A percentile compares a stretch with the other conserved stretches of the same genome.
These are phyloP conservation scores for Schwanniomyces sp. DNA, from an alignment of 805 yeast genomes.

Conservation along the genomic window DNA sequence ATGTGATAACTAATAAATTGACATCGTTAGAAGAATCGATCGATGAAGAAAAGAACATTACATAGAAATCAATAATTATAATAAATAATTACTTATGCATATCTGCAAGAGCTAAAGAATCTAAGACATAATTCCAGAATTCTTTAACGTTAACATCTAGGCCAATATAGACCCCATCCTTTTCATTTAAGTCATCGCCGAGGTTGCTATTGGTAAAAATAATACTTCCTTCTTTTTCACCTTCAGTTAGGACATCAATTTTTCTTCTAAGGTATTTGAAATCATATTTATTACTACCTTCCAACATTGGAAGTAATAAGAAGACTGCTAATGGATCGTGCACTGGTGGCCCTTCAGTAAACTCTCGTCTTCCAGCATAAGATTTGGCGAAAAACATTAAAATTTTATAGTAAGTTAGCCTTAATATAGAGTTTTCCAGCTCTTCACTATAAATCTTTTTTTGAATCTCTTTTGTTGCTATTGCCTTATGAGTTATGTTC, in stretches of 20 bases:
- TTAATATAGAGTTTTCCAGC: constrained; percentile 39
- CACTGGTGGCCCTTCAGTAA: constrained; percentile 62
- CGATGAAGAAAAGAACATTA: not conserved
- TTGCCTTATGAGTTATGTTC: constrained; percentile 67
- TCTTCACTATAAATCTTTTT: constrained; percentile 27
- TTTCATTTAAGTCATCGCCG: constrained; percentile 10
- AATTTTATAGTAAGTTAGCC: constrained; percentile 31
- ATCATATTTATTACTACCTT: constrained; percentile 12
- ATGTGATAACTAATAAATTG: constrained; percentile 15
- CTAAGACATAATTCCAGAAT: constrained; percentile 16
- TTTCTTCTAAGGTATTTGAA: constrained; percentile 25
- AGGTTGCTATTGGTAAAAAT: constrained; percentile 1
- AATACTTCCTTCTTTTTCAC: constrained; percentile 31
- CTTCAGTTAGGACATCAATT: constrained; percentile 24
- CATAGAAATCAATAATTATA: not conserved
- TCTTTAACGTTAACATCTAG: constrained; percentile 10
- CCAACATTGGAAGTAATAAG: constrained; percentile 50
- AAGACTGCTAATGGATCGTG: constrained; percentile 79
- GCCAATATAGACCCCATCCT: constrained; percentile 16
- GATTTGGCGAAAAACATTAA: constrained; percentile 18
- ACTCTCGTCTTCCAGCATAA: constrained; percentile 8
- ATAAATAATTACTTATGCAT: constrained; percentile 1
- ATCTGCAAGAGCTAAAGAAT: constrained; percentile 18
- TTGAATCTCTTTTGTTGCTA: constrained; percentile 38
- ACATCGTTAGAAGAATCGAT: not conserved